phyloP scores from a whole-genome alignment of 768 basidiomycete genomes.

The Galerina sulciceps region DNA sequence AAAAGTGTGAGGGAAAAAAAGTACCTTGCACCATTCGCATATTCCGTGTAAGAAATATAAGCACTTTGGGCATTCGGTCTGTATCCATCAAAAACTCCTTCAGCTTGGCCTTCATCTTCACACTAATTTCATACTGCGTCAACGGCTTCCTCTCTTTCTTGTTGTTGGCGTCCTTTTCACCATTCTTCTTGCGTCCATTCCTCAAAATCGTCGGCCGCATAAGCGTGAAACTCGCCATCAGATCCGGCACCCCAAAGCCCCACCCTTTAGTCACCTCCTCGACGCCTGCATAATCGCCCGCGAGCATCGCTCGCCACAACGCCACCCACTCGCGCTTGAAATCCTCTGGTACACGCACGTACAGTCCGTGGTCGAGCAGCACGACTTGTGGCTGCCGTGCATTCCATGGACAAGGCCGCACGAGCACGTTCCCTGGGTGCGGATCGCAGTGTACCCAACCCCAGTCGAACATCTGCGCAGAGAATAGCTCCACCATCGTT shows the following conservation, averaged over 20 bases:
- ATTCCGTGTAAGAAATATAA: slow-evolving; percentile 77
- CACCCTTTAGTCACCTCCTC: slow-evolving; percentile 57
- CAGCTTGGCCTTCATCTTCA: slow-evolving; percentile 68
- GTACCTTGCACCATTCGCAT: slow-evolving; percentile 69
- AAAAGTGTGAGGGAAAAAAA: slow-evolving; percentile 1
- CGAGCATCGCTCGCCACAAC: slow-evolving; percentile 73
- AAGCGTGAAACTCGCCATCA: slow-evolving; percentile 75
- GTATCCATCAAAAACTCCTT: slow-evolving; percentile 73
- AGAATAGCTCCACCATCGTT: slow-evolving; percentile 85
- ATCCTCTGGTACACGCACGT: slow-evolving; percentile 68
- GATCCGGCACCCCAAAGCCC: slow-evolving; percentile 73
- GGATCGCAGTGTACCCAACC: slow-evolving; percentile 87
- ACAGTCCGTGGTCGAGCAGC: slow-evolving; percentile 91
- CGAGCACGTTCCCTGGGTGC: slow-evolving; percentile 80
- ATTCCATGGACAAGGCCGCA: slow-evolving; percentile 58
- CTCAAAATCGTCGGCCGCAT: slow-evolving; percentile 60
- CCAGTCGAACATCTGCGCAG: slow-evolving; percentile 90
- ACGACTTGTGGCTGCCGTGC: slow-evolving; percentile 65
- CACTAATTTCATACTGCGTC: slow-evolving; percentile 71
- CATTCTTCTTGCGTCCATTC: slow-evolving; percentile 36
- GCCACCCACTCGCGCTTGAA: slow-evolving; percentile 80
- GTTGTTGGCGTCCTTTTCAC: slow-evolving; percentile 25
- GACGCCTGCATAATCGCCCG: slow-evolving; percentile 57
- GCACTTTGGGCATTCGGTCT: slow-evolving; percentile 76
- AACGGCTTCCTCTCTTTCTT: slow-evolving; percentile 36